These are phyloP conservation scores for Logfia minima DNA, from an alignment of 129 eudicot genomes.

Conservation along the genomic window DNA sequence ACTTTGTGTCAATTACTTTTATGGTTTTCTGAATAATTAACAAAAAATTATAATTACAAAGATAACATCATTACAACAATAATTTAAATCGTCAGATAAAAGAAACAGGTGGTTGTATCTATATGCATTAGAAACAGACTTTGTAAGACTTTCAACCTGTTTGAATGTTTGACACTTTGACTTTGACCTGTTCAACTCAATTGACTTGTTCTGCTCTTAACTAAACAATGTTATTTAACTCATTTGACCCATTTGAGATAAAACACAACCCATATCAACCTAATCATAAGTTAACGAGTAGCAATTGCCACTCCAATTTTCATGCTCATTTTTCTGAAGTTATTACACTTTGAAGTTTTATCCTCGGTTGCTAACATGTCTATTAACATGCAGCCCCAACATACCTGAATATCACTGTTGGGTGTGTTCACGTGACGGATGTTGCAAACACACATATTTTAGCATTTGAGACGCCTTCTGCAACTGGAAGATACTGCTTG, in stretches of 20 bases:
- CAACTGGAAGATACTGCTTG: constrained; percentile 64
- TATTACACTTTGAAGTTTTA: not conserved
- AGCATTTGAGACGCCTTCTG: constrained; percentile 67
- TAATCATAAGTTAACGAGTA: not conserved
- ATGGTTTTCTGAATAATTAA: not conserved
- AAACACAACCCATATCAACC: not conserved
- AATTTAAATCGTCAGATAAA: not conserved
- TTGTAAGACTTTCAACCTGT: not conserved
- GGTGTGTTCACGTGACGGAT: constrained; percentile 60
- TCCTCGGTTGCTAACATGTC: constrained; percentile 8
- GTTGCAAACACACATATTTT: constrained; percentile 61
- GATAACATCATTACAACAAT: not conserved
- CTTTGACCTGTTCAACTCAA: too few relatives aligned
- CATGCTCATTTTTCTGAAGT: not conserved
- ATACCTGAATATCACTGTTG: constrained; percentile 42
- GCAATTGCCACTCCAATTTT: not conserved
- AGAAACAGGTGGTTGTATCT: not conserved
- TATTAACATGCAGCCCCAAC: constrained; percentile 34
- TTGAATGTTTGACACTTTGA: not conserved
- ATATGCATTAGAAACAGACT: not conserved
- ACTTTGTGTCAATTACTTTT: not conserved
- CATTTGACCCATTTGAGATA: not conserved
- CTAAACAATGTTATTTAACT: not conserved
- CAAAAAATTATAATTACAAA: not conserved
- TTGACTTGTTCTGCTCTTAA: too few relatives aligned